Conservation (phyloP, 2,329 filamentous ascomycete species). For the Escovopsis sp. region DNA sequence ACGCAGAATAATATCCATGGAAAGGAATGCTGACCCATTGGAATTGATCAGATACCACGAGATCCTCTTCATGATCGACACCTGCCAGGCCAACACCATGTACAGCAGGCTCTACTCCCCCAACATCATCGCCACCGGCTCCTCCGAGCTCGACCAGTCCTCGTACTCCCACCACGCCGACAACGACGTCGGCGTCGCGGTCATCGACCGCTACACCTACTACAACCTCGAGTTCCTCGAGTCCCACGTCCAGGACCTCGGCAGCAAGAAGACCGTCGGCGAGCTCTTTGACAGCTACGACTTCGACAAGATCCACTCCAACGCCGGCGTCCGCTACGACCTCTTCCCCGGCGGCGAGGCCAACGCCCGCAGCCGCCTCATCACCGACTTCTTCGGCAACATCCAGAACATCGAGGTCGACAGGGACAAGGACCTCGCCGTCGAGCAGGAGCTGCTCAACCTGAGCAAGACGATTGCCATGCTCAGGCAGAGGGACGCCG, state of each 20-base stretch:
- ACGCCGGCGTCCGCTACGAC: conserved; percentile 86
- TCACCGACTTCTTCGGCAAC: conserved; percentile 97
- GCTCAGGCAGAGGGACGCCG: conserved; percentile 32
- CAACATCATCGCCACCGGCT: conserved; percentile 96
- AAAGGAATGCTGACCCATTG: too few relatives aligned
- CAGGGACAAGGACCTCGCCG: conserved; percentile 37
- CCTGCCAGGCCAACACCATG: conserved; percentile 98
- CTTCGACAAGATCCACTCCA: conserved; percentile 82
- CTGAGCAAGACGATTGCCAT: conserved; percentile 52
- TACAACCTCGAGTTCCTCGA: conserved; percentile 97
- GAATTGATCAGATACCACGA: conserved; percentile 76
- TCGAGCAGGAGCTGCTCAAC: conserved; percentile 62
- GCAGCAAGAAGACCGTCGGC: conserved; percentile 76
- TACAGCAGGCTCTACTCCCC: conserved; percentile 96
- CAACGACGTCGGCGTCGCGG: conserved; percentile 92
- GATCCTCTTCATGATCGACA: conserved; percentile 99
- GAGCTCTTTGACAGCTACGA: conserved; percentile 96
- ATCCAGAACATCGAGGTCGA: conserved; percentile 94
- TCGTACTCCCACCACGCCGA: conserved; percentile 97
- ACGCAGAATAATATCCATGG: too few relatives aligned
- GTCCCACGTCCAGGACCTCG: conserved; percentile 70
- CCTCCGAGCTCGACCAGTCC: conserved; percentile 85
- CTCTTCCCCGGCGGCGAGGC: conserved; percentile 77
- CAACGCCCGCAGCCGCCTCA: conserved; percentile 59
- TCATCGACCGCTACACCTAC: conserved; percentile 97